phyloP scores from a whole-genome alignment of 495 filamentous ascomycete genomes.

The Penicillium tannophilum region DNA sequence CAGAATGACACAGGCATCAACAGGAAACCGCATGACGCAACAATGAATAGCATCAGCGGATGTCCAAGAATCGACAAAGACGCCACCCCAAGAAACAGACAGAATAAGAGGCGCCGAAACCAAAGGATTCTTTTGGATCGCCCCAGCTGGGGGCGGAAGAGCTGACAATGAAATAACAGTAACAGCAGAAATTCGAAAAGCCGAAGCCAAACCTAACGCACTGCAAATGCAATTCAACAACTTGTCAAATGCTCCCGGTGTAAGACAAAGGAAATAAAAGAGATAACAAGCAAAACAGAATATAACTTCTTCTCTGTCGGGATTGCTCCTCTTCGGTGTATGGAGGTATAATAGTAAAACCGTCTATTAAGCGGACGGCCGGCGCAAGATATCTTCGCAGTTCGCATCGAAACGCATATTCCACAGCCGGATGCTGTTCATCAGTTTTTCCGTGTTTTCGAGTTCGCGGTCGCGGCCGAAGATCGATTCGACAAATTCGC shows the following conservation, averaged over 20 bases:
- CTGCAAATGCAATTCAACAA: constrained; percentile 35
- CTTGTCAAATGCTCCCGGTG: constrained; percentile 25
- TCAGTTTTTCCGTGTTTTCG: constrained; percentile 91
- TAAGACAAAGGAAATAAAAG: constrained; percentile 11
- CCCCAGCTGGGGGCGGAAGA: constrained; percentile 17
- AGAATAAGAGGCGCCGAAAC: constrained; percentile 30
- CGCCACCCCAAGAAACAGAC: constrained; percentile 34
- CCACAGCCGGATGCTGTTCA: constrained; percentile 91
- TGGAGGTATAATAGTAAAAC: background rate
- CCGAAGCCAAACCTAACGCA: constrained; percentile 32
- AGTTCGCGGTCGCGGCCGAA: constrained; percentile 92
- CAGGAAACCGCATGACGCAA: constrained; percentile 13
- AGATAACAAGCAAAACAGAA: constrained; percentile 9
- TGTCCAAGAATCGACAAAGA: constrained; percentile 24
- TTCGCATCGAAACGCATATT: constrained; percentile 95
- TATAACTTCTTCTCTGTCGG: constrained; percentile 7
- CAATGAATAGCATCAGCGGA: constrained; percentile 16
- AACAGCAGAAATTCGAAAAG: constrained; percentile 27
- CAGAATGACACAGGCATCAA: constrained; percentile 36
- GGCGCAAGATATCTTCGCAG: constrained; percentile 85
- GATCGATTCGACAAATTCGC: constrained; percentile 95
- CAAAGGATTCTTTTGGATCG: constrained; percentile 27
- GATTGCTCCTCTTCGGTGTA: constrained; percentile 6
- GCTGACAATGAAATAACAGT: constrained; percentile 19
- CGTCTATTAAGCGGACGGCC: constrained; percentile 32